A percentile compares a stretch with the other conserved stretches of the same genome.
Conservation (phyloP, 306 rosid genomes). For the Betula pendula region DNA sequence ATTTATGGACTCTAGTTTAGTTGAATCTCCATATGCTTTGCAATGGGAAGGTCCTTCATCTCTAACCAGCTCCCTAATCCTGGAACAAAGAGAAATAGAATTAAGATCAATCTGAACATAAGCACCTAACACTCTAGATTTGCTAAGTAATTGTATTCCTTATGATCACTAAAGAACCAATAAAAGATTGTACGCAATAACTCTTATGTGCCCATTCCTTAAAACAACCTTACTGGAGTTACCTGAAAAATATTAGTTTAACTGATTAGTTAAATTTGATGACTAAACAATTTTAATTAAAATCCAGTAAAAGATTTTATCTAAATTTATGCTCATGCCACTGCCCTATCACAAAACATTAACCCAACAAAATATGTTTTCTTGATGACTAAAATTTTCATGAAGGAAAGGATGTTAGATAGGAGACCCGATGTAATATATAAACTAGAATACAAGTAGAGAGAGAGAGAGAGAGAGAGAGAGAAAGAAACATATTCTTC, state of each 20-base stretch:
- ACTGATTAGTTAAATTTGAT: not conserved
- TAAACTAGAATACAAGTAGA: not conserved
- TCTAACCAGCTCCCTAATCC: slow-evolving; percentile 65
- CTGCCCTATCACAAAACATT: not conserved
- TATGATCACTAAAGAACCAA: too few relatives aligned
- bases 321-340: not conserved
- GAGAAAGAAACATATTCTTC: not conserved
- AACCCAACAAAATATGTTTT: not conserved
- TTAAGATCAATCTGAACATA: slow-evolving; percentile 19
- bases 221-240: not conserved
- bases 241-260: not conserved
- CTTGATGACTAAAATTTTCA: not conserved
- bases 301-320: not conserved
- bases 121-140: not conserved
- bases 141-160: not conserved
- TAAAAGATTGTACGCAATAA: not conserved
- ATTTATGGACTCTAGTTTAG: slow-evolving; percentile 52
- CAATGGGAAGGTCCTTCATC: slow-evolving; percentile 45
- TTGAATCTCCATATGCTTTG: slow-evolving; percentile 60
- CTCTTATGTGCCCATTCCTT: not conserved
- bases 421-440: not conserved
- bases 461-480: not conserved
- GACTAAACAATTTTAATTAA: not conserved
- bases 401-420: not conserved
- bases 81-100: slow-evolving; percentile 42